phyloP scores from a whole-genome alignment of 768 basidiomycete genomes.

The Leccinum aurantiacum region DNA sequence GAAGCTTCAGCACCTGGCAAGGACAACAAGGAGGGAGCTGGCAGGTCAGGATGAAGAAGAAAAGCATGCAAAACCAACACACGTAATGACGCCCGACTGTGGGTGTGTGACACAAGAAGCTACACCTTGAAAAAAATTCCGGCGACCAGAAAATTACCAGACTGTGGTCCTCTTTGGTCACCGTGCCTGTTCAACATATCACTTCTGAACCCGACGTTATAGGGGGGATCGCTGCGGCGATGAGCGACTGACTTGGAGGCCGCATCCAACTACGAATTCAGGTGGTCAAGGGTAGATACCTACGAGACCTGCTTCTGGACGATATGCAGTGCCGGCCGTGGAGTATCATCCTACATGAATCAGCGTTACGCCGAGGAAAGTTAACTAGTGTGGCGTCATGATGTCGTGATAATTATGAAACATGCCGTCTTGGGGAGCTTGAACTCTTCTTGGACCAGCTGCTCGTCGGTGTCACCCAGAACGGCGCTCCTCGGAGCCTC shows the following conservation, averaged over 20 bases:
- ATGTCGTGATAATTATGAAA: constrained; percentile 45
- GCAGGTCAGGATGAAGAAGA: constrained; percentile 68
- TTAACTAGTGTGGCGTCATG: constrained; percentile 10
- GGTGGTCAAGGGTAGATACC: constrained; percentile 62
- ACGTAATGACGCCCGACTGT: constrained; percentile 58
- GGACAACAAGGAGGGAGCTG: constrained; percentile 62
- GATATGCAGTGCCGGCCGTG: constrained; percentile 53
- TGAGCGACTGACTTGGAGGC: constrained; percentile 58
- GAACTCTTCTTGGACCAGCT: constrained; percentile 34
- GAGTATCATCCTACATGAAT: constrained; percentile 51
- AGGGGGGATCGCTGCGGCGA: constrained; percentile 61
- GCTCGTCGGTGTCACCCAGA: constrained; percentile 16
- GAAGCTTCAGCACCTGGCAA: constrained; percentile 38
- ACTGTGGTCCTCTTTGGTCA: constrained; percentile 37
- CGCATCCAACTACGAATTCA: constrained; percentile 62
- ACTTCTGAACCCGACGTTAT: constrained; percentile 57
- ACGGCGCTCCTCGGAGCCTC: not conserved
- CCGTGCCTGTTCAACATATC: constrained; percentile 59
- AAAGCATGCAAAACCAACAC: constrained; percentile 71
- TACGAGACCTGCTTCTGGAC: constrained; percentile 50
- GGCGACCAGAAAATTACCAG: constrained; percentile 47
- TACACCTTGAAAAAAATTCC: constrained; percentile 41
- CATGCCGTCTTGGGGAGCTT: constrained; percentile 50
- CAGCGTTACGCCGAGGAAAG: not conserved
- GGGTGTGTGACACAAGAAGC: constrained; percentile 20